These are phyloP conservation scores for Zymoseptoria passerinii DNA, from an alignment of 2,329 filamentous ascomycete genomes.

Conservation along the genomic window DNA sequence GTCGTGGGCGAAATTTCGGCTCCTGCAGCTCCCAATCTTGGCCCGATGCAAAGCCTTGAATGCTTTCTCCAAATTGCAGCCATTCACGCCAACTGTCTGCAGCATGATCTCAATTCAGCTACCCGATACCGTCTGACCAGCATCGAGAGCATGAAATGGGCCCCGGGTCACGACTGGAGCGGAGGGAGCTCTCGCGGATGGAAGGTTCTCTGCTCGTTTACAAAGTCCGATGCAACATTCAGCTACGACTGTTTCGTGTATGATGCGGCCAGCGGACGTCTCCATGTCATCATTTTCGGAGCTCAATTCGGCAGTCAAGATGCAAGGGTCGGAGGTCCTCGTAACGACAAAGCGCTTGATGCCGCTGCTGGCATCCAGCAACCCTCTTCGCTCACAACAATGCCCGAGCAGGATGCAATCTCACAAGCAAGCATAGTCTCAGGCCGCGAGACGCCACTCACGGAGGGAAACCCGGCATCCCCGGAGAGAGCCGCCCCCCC, in stretches of 20 bases:
- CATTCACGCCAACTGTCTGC: not conserved
- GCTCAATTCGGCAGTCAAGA: not conserved
- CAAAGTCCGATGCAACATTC: not conserved
- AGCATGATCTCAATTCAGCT: not conserved
- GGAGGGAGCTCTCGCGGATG: not conserved
- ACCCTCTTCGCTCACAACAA: not conserved
- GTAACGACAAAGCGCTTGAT: not conserved
- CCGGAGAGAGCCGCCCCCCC: too few species aligned
- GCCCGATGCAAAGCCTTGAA: not conserved
- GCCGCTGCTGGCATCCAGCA: not conserved
- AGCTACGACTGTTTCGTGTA: conserved; percentile 4
- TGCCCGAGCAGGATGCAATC: not conserved
- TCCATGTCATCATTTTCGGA: conserved; percentile 2
- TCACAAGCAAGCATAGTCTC: not conserved
- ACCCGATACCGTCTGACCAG: not conserved
- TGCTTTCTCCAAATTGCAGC: not conserved
- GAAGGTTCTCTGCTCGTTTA: not conserved
- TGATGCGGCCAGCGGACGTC: conserved; percentile 1
- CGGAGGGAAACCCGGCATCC: not conserved
- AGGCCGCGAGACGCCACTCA: not conserved
- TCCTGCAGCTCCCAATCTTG: not conserved
- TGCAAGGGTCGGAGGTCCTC: not conserved
- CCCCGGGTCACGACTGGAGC: not conserved
- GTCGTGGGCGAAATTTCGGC: not conserved
- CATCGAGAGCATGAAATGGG: not conserved